Percentiles rank a stretch among this genome's conserved stretches.
Conservation (phyloP, 495 filamentous ascomycete species). For the Physcia stellaris region DNA sequence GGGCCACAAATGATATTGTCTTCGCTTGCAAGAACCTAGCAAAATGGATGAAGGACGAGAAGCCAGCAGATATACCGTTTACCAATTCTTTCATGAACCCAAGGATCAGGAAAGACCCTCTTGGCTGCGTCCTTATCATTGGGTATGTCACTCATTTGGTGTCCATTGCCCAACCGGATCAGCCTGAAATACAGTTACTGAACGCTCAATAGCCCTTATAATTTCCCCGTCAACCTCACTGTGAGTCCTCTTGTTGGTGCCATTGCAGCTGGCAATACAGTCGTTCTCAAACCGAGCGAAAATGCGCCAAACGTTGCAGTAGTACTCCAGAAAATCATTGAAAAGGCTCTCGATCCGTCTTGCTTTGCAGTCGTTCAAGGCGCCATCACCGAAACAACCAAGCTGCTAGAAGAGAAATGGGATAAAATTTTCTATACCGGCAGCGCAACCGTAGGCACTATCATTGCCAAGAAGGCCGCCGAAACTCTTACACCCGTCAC, state of each 20-base stretch:
- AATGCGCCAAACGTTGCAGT: conserved; percentile 59
- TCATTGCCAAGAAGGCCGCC: conserved; percentile 85
- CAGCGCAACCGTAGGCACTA: conserved; percentile 57
- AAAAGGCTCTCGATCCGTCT: conserved; percentile 59
- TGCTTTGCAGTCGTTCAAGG: conserved; percentile 74
- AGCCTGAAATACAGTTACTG: not conserved
- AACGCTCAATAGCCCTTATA: conserved; percentile 49
- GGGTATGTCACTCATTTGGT: conserved; percentile 54
- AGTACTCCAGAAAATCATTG: conserved; percentile 63
- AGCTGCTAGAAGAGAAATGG: conserved; percentile 77
- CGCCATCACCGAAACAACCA: conserved; percentile 61
- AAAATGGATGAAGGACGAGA: conserved; percentile 73
- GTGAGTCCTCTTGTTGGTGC: conserved; percentile 74
- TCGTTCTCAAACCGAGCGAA: conserved; percentile 82
- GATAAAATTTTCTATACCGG: conserved; percentile 98
- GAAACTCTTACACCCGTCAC: conserved; percentile 79
- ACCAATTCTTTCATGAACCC: conserved; percentile 54
- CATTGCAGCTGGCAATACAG: conserved; percentile 83
- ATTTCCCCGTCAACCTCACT: conserved; percentile 75
- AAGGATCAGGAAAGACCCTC: conserved; percentile 74
- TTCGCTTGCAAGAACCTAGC: conserved; percentile 61
- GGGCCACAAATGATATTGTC: conserved; percentile 65
- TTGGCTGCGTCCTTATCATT: conserved; percentile 74
- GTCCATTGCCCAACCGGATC: not conserved
- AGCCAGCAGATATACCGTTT: conserved; percentile 51